phyloP scores from a whole-genome alignment of 768 basidiomycete genomes.

The Psilocybe subaeruginosa region DNA sequence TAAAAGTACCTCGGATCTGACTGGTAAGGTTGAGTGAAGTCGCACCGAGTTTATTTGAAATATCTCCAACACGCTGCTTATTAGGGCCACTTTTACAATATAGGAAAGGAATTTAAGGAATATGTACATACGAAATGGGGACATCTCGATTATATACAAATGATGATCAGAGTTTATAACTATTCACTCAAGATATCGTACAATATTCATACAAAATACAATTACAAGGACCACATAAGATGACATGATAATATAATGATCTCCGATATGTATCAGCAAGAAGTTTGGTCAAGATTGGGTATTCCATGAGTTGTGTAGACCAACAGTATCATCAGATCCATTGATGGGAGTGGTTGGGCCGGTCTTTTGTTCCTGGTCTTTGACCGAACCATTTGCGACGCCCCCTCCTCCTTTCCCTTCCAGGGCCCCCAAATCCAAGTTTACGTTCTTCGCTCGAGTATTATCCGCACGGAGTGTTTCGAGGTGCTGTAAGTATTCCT shows the following conservation, averaged over 20 bases:
- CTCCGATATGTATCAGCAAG: background rate
- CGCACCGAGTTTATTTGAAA: too few species aligned
- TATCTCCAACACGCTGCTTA: too few species aligned
- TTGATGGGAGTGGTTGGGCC: constrained; percentile 50
- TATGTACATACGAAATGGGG: too few species aligned
- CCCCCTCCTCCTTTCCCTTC: constrained; percentile 38
- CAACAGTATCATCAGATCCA: constrained; percentile 76
- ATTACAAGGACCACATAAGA: constrained; percentile 11
- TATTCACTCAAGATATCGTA: too few species aligned
- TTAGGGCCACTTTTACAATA: too few species aligned
- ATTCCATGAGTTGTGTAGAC: constrained; percentile 77
- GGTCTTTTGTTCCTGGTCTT: constrained; percentile 20
- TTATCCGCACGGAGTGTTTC: constrained; percentile 85
- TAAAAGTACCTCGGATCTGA: too few species aligned
- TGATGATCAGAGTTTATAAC: too few species aligned
- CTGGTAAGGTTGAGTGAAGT: too few species aligned
- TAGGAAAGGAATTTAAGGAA: too few species aligned
- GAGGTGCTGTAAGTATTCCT: constrained; percentile 74
- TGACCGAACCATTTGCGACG: constrained; percentile 12
- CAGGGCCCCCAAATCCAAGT: constrained; percentile 32
- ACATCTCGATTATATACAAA: too few species aligned
- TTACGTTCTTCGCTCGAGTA: constrained; percentile 56
- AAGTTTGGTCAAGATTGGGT: constrained; percentile 16
- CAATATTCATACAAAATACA: constrained; percentile 11
- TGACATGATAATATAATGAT: constrained; percentile 14